These are phyloP conservation scores for Brettanomyces custersianus DNA, from an alignment of 805 yeast species.

Conservation along the genomic window DNA sequence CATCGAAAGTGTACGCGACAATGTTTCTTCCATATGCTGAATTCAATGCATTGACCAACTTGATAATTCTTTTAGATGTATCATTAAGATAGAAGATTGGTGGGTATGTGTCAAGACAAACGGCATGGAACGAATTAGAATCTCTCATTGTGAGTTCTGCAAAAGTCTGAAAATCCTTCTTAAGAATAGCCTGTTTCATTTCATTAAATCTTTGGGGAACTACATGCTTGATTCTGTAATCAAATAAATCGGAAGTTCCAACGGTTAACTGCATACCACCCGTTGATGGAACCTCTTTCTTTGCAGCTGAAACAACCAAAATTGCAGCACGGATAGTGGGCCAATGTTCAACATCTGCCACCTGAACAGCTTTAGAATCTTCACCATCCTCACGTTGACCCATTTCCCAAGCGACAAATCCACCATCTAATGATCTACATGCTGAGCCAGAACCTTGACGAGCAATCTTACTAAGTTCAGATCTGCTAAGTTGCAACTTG, in stretches of 20 bases:
- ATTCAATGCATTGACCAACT: constrained; percentile 71
- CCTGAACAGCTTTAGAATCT: constrained; percentile 90
- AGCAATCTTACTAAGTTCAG: constrained; percentile 87
- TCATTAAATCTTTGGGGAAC: constrained; percentile 80
- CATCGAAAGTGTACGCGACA: constrained; percentile 97
- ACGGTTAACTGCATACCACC: constrained; percentile 97
- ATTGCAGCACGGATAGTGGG: constrained; percentile 87
- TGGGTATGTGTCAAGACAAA: constrained; percentile 78
- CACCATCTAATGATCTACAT: constrained; percentile 94
- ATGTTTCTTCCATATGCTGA: constrained; percentile 53
- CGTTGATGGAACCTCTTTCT: constrained; percentile 92
- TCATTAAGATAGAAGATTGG: constrained; percentile 94
- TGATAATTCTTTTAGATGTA: constrained; percentile 75
- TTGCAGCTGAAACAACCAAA: constrained; percentile 84
- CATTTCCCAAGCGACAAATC: constrained; percentile 99
- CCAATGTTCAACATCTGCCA: constrained; percentile 84
- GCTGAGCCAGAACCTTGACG: constrained; percentile 99
- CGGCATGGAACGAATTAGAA: constrained; percentile 95
- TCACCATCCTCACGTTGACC: constrained; percentile 68
- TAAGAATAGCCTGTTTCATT: constrained; percentile 70
- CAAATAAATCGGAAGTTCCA: constrained; percentile 76
- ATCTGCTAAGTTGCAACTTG: constrained; percentile 73
- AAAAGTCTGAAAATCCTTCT: constrained; percentile 69
- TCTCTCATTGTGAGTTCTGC: constrained; percentile 93
- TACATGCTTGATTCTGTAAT: constrained; percentile 65